Evolutionary conservation across 257 asterid genomes (phyloP).

Genomic region (Eucommia ulmoides): DNA sequence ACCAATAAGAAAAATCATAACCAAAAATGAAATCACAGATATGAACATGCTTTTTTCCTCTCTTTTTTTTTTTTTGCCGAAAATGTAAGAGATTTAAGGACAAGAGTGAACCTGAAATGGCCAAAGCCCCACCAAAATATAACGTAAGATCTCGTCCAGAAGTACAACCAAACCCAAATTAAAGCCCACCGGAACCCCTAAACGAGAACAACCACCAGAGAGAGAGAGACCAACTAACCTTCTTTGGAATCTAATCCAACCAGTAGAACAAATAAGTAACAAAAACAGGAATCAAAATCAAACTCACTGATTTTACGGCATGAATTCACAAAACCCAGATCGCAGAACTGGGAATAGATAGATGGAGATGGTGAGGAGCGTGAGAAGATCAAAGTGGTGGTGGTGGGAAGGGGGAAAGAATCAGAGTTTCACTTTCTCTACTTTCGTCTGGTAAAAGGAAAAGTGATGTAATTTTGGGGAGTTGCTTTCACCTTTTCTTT

Average conservation of each 20-base stretch:
- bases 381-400: conserved; percentile 37
- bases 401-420: conserved; percentile 28
- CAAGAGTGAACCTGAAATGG: neutral
- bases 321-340: conserved; percentile 19
- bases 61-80: neutral
- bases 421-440: conserved; percentile 41
- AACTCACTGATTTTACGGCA: conserved; percentile 24
- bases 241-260: conserved; percentile 3
- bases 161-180: conserved; percentile 35
- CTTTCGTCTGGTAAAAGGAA: conserved; percentile 45
- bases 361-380: conserved; percentile 31
- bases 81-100: neutral
- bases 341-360: conserved; percentile 20
- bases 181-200: conserved; percentile 27
- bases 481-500: neutral
- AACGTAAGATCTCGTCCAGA: conserved; percentile 47
- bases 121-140: conserved; percentile 16
- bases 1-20: conserved; percentile 6
- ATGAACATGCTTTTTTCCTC: neutral
- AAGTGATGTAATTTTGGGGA: conserved; percentile 13
- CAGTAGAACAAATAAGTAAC: conserved; percentile 13
- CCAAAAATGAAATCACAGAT: conserved; percentile 5
- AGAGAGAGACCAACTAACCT: conserved; percentile 26
- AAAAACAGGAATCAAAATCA: conserved; percentile 17
- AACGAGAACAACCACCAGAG: conserved; percentile 7